Base-by-base conservation (phyloP, 495 filamentous ascomycete genomes). In the Penicillium malachiteum region DNA sequence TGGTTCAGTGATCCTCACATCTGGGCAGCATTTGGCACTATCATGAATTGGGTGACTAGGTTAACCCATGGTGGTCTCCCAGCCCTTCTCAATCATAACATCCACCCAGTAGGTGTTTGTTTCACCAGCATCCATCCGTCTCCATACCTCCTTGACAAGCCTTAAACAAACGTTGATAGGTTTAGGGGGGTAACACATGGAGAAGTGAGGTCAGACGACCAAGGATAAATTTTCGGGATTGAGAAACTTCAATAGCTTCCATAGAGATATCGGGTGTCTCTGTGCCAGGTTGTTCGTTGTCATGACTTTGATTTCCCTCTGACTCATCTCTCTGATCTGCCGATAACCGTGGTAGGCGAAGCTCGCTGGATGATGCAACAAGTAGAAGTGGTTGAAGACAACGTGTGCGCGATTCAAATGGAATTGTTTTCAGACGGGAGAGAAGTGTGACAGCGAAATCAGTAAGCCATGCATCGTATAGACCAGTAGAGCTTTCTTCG, bases 21-120 rank as follows among this genome's bases (percentile, higher is more conserved):
- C 21, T 8, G n/a, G 5, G 39, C 2, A 41, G 13, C 7, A 41
- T 8, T n/a, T 17, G 39, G 4, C 5, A 17, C 3, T 5, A 42
- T n/a, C 6, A 8, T 9, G 39, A 7, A n/a, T 3, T 8, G 13
- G 7, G 7, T 17, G 18, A 3, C 2, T 42, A 38, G 8, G 35
- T 31, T 40, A 81, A 2, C 81, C 81, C 78, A 84, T 83, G 2
- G 80, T 80, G 7, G 81, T 83, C 62, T 81, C 73, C 79, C 80
- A 83, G 13, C 77, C 76, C 41, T 78, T 80, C 59, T 82, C 77
- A 54, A 81, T 73, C 78, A 82, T 80, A 17, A 84, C 74, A 67
- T 84, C 80, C 56, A 84, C 75, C 81, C 81, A 84, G 61, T 76
- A 77, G 18, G 60, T 57, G 43, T 68, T 66, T 16, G 63, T 38